Base-by-base conservation (phyloP, 192 early-diverging fungal genomes). In the Coemansia sp. region DNA sequence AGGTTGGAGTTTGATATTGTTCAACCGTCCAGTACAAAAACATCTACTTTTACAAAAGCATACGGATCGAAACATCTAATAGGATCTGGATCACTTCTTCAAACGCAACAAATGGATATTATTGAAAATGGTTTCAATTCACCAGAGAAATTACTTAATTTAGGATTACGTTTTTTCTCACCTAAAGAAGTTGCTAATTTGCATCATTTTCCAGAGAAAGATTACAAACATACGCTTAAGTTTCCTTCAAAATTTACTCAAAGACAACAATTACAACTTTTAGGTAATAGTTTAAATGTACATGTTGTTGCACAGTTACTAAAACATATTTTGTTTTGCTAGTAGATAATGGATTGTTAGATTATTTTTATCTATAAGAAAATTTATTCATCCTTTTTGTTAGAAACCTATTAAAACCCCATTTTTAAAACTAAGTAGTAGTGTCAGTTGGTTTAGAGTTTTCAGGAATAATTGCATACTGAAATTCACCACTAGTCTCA, bases 401-500 rank as follows among this genome's bases (percentile, higher is more conserved):
- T 17, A 14, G 39, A 46, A 46, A 46, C 9, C 0, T 17, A 46
- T 17, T 46, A 46, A 46, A 46, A 46, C 9, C 17, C 39, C 5
- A 17, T 17, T 46, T 46, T 17, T 10, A 17, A 17, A 3, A 46
- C 11, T 14, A 46, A 46, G 39, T 17, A 46, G 39, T 46, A 14
- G 39, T 14, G 17, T 46, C 39, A 4, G 39, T 46, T 46, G 14
- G 11, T 17, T 46, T 46, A 17, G 39, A 46, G 54, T 23, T 52
- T 8, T 83, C 72, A 2, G 83, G 83, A 22, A 84, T 74, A n/a
- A 80, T 75, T 11, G 92, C 92, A 63, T 95, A 96, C 78, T 96
- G 93, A 75, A 96, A 91, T 59, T 93, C 88, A 57, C 87, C 89
- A 57, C 85, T 87, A 56, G 85, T 90, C 80, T 97, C 94, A 72